Conservation (phyloP, 768 basidiomycete genomes). For the Suillus clintonianus region DNA sequence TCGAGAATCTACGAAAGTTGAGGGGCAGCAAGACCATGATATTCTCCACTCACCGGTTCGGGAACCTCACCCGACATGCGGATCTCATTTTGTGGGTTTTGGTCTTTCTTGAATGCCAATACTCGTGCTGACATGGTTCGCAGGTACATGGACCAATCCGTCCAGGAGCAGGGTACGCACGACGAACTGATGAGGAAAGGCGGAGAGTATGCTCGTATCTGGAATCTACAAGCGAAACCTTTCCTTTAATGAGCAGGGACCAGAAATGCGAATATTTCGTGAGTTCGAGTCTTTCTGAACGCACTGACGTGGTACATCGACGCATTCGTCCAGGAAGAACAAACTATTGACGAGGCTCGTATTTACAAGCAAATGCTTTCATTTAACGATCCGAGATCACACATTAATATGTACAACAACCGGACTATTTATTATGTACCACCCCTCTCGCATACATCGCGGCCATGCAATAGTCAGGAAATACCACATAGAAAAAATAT, state of each 20-base stretch:
- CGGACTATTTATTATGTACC: not conserved
- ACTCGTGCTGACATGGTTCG: not conserved
- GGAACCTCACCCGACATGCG: constrained; percentile 69
- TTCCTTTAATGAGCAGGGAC: constrained; percentile 42
- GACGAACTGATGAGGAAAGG: constrained; percentile 50
- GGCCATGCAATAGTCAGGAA: not conserved
- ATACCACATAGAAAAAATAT: constrained; percentile 2
- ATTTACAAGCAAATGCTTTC: constrained; percentile 60
- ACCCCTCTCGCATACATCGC: not conserved
- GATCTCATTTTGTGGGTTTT: constrained; percentile 62
- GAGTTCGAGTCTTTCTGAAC: constrained; percentile 14
- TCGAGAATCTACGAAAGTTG: constrained; percentile 65
- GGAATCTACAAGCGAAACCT: constrained; percentile 71
- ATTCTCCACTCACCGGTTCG: constrained; percentile 66
- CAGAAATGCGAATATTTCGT: constrained; percentile 46
- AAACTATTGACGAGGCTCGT: constrained; percentile 68
- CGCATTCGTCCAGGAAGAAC: constrained; percentile 63
- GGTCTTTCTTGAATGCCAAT: not conserved
- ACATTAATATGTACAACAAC: not conserved
- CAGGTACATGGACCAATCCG: constrained; percentile 71
- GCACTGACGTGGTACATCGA: constrained; percentile 56
- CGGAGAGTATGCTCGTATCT: constrained; percentile 74
- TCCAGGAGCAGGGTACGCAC: constrained; percentile 71
- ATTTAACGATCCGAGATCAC: constrained; percentile 23
- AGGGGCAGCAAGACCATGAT: constrained; percentile 81